Evolutionary conservation across 352 stramenopile genomes (phyloP), one percentile per base, ranked within the genome.

Genomic region (Phytopythium oedochilum): DNA sequence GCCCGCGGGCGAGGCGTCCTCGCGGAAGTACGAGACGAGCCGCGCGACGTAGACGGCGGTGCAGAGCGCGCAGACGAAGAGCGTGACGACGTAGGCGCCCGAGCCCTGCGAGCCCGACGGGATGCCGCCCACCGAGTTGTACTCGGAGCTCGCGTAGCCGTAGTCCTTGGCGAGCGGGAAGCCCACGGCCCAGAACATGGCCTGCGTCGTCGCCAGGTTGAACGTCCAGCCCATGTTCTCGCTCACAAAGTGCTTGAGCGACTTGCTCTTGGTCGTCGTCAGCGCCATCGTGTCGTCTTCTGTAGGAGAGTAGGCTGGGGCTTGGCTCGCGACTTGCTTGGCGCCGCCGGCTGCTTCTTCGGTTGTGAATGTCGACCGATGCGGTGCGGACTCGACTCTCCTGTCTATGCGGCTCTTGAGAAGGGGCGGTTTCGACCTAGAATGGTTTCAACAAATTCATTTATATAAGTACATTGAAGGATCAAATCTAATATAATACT

Each of bases 161-260:
- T 92, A 92, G 42, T 92, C 70, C 44, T 86, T 67, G 29, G 60
- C 79, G 47, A 89, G 65, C 17, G 82, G 82, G 65, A 94, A 87
- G 52, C 84, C 84, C 26, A 88, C 73, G 55, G 84, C 75, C 84
- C 82, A 92, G 69, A 90, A 94, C 75, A 92, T 62, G 32, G 86
- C 64, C 49, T 92, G 81, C 39, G 79, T 92, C 51, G 71, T 78
- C 38, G 90, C 63, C n/a, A 94, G 58, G 63, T 92, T 94, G 76
- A 92, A 91, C 14, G 78, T 91, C 84, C 82, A 92, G 69, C 82
- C 84, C 20, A 73, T 77, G 78, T 92, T 94, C 61, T 87, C 70
- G 34, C 39, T 55, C 48, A 94, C 46, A 53, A 89, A 94, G 63
- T 72, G 70, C 38, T 64, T 31, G 50, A 91, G 73, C 55, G 70